These are phyloP conservation scores for Leccinum huronense DNA, from an alignment of 1,284 basidiomycete species.

Conservation along the genomic window DNA sequence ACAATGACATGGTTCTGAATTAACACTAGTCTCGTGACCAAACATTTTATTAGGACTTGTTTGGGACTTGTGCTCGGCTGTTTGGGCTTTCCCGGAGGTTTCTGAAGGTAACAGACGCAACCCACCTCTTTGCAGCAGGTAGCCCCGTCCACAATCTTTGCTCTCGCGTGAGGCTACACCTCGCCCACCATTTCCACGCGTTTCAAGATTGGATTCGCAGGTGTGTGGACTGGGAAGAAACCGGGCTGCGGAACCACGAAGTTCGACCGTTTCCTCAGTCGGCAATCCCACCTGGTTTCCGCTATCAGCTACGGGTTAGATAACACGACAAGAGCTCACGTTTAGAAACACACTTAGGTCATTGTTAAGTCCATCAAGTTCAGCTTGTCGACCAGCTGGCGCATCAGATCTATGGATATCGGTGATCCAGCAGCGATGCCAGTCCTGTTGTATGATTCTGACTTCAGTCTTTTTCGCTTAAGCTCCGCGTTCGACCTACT, in stretches of 20 bases:
- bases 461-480: not conserved
- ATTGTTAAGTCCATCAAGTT: conserved; percentile 71
- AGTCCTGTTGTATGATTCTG: conserved; percentile 45
- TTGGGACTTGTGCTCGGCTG: too few species aligned
- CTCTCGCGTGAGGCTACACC: conserved; percentile 72
- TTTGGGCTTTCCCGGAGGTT: too few species aligned
- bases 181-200: conserved; percentile 80
- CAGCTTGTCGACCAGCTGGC: conserved; percentile 60
- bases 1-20: too few species aligned
- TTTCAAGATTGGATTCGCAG: conserved; percentile 64
- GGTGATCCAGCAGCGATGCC: conserved; percentile 80
- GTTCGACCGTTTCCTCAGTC: not conserved
- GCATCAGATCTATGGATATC: conserved; percentile 79
- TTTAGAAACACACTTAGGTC: conserved; percentile 68
- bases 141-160: conserved; percentile 65
- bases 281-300: conserved; percentile 52
- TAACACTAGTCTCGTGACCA: too few species aligned
- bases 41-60: too few species aligned
- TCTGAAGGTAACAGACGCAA: conserved; percentile 3
- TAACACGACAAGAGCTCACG: not conserved
- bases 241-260: conserved; percentile 54
- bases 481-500: conserved; percentile 40
- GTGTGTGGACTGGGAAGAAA: conserved; percentile 77
- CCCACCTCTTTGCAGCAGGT: conserved; percentile 74
- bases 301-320: conserved; percentile 40